Base-by-base conservation (phyloP, 2,329 filamentous ascomycete genomes). In the Claviceps paspali region DNA sequence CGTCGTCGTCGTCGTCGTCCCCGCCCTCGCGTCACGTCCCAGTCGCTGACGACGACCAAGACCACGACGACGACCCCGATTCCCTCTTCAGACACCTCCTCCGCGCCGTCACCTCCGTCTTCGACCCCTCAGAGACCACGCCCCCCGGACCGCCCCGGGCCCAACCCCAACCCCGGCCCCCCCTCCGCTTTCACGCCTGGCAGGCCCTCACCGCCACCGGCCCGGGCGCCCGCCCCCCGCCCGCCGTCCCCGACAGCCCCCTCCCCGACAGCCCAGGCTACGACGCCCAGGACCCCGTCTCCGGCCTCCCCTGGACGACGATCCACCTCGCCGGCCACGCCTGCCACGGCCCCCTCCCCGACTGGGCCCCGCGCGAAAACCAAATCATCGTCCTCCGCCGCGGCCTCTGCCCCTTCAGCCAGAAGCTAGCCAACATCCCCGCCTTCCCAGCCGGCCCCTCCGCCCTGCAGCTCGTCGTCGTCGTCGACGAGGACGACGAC, bases 351-450 rank as follows among this genome's bases (percentile, higher is more conserved):
- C 61, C 63, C 3, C 56, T 75, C 2, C 67, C 69, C 2, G 65
- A 70, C n/a, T 49, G 54, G 12, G 67, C 63, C 0, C 58, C 68
- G 3, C 64, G 64, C 21, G 57, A 64, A 32, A 67, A 93, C 58
- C 79, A 94, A 36, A 65, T 96, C 41, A 76, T 98, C 41, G 72
- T 94, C 35, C 67, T 96, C 48, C 76, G 73, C 21, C 76, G 91
- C 5, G 88, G 91, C 28, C 76, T 75, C 1, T 98, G 91, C 61
- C 80, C 72, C 18, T 96, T 96, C 56, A 79, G 73, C 26, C 62
- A 79, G 21, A 98, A 98, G 56, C 62, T 96, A 1, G 67, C 70
- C 36, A 87, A 84, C 45, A 86, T 96, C n/a, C 86, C 88, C 1
- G 72, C 74, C 8, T 88, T 79, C 52, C 67, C 76, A 1, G 77